phyloP scores from a whole-genome alignment of 495 filamentous ascomycete species.

The Aspergillus cristatus region DNA sequence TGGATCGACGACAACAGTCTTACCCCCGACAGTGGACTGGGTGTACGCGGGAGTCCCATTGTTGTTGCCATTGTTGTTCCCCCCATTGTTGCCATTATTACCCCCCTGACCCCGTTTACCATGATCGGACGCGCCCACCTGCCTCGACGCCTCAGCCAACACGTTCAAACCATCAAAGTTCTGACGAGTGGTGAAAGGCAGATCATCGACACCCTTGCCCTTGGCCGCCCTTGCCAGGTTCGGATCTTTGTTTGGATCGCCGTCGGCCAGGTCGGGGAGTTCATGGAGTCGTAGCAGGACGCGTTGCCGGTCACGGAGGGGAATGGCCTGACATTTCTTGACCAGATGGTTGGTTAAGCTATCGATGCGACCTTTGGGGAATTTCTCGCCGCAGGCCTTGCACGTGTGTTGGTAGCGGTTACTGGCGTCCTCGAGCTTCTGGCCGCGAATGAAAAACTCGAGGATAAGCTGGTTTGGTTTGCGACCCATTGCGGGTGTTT shows the following conservation, averaged over 20 bases:
- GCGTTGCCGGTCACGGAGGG: slow-evolving; percentile 54
- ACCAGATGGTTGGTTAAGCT: slow-evolving; percentile 66
- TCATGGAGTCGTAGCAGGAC: slow-evolving; percentile 52
- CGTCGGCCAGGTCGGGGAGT: slow-evolving; percentile 31
- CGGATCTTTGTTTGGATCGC: slow-evolving; percentile 26
- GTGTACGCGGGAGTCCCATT: slow-evolving; percentile 35
- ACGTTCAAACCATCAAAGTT: slow-evolving; percentile 70
- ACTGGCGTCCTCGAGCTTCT: slow-evolving; percentile 72
- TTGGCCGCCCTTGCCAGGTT: slow-evolving; percentile 28
- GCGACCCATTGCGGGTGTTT: slow-evolving; percentile 53
- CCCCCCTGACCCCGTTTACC: slow-evolving; percentile 23
- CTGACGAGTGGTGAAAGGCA: slow-evolving; percentile 37
- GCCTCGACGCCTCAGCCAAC: slow-evolving; percentile 72
- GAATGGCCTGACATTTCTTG: slow-evolving; percentile 71
- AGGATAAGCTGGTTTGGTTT: slow-evolving; percentile 73
- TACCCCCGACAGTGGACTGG: slow-evolving; percentile 39
- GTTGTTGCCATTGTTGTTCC: too few species aligned
- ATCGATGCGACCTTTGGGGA: slow-evolving; percentile 77
- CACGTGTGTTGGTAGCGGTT: slow-evolving; percentile 85
- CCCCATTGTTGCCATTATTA: too few species aligned
- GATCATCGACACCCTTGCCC: slow-evolving; percentile 28
- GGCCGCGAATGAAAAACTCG: slow-evolving; percentile 74
- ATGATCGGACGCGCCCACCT: slow-evolving; percentile 45
- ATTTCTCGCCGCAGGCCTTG: slow-evolving; percentile 74
- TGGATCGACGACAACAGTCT: slow-evolving; percentile 40